Evolutionary conservation across 441 rosid genomes (phyloP), one percentile per base, ranked within the genome.

Genomic region (Mallotus japonicus): DNA sequence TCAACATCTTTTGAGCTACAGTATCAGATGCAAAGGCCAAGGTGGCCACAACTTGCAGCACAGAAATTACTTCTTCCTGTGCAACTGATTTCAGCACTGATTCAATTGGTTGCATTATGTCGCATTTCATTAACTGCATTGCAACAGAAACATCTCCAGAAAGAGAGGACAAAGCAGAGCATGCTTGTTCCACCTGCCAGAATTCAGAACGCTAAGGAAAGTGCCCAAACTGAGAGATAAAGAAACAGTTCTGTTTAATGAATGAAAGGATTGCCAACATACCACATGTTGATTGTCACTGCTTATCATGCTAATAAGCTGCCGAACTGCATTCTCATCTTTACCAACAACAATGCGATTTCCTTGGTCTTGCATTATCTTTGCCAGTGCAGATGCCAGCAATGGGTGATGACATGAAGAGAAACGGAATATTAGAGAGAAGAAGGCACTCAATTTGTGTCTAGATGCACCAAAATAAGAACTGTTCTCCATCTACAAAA

Each of bases 251-350:
- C 49, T 19, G 65, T 47, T 62, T 42, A 66, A 32, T 37, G 62
- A 67, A 32, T 47, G 71, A 60, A 72, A 82, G 69, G 67, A 74
- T 75, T 61, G 73, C 64, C 68, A 81, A 76, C 86, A 62, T 89
- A 95, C 98, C 96, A 91, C 98, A 49, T 93, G 96, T 55, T 82
- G 90, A 55, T 93, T 81, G 78, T 95, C 98, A 80, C 98, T 93
- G 78, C 93, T 92, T 79, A 95, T 95, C 99, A 93, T 95, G 72
- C 99, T 95, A 83, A 92, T 93, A 72, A 95, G 97, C 86, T 95
- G 98, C 70, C 98, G 87, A 75, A 95, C 90, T 57, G 99, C 99
- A 87, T 93, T 95, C 86, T 92, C 97, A 89, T 95, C 99, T 88
- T 93, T 95, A 76, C 95, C 93, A 79, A 95, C 87, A 76, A 91